Percentiles rank a stretch among this genome's conserved stretches.
These are phyloP conservation scores for Colletotrichum tanaceti DNA, from an alignment of 2,329 filamentous ascomycete genomes.

Conservation along the genomic window DNA sequence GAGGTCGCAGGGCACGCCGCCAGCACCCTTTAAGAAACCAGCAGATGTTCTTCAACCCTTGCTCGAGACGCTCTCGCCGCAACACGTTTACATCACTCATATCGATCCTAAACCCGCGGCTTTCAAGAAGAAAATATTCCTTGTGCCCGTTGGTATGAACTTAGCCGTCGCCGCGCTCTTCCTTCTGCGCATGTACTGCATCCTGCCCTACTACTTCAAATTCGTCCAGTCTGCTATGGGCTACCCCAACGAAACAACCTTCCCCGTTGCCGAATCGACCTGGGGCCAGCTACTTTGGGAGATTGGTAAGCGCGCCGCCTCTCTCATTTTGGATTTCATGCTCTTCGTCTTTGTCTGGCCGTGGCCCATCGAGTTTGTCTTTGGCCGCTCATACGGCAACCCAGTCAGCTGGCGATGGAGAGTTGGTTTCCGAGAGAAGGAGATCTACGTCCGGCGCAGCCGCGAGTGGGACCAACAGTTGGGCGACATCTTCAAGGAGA, in stretches of 20 bases:
- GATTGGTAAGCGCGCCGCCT: conserved; percentile 68
- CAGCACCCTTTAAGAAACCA: conserved; percentile 75
- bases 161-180: conserved; percentile 73
- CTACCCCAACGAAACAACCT: conserved; percentile 72
- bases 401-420: conserved; percentile 79
- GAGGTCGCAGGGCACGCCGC: conserved; percentile 53
- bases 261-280: conserved; percentile 67
- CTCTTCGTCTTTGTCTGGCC: conserved; percentile 76
- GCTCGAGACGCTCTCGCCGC: conserved; percentile 71
- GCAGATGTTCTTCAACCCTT: conserved; percentile 74
- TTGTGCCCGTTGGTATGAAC: conserved; percentile 83
- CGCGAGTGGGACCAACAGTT: conserved; percentile 76
- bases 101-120: conserved; percentile 76
- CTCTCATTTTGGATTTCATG: conserved; percentile 79
- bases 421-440: conserved; percentile 80
- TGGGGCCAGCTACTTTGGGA: conserved; percentile 68
- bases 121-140: conserved; percentile 86
- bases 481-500: conserved; percentile 63
- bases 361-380: conserved; percentile 79
- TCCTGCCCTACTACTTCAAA: conserved; percentile 78
- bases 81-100: conserved; percentile 86
- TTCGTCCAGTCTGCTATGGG: conserved; percentile 75
- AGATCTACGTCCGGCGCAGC: conserved; percentile 84
- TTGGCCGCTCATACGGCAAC: conserved; percentile 67
- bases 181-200: conserved; percentile 73